Conservation (phyloP, 1,284 basidiomycete species). For the Ustilago loliicola region DNA sequence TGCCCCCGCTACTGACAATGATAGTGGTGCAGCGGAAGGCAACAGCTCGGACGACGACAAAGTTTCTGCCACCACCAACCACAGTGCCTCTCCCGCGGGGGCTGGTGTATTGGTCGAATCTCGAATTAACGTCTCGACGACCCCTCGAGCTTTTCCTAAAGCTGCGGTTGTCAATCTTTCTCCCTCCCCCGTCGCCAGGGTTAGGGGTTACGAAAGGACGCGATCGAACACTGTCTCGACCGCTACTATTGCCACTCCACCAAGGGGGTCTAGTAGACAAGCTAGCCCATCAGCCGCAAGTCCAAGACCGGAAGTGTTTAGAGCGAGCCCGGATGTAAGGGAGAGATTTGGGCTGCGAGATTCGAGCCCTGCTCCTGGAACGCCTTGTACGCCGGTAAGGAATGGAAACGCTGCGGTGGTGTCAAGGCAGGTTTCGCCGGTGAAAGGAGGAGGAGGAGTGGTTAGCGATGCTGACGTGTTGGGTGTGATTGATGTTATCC, state of each 20-base stretch:
- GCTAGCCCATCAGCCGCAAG: neutral
- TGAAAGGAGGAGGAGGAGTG: conserved; percentile 9
- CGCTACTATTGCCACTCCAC: conserved; percentile 10
- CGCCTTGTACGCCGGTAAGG: neutral
- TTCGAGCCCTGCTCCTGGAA: conserved; percentile 7
- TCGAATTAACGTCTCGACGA: conserved; percentile 37
- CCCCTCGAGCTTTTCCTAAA: conserved; percentile 34
- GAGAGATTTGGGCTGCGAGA: conserved; percentile 39
- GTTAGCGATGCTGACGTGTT: conserved; percentile 40
- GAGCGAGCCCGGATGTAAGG: conserved; percentile 32
- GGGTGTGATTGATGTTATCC: conserved; percentile 37
- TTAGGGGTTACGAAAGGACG: conserved; percentile 18
- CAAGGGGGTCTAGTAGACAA: conserved; percentile 6
- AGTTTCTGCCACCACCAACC: neutral
- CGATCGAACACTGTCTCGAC: conserved; percentile 30
- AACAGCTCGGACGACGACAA: neutral
- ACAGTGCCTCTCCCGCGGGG: neutral
- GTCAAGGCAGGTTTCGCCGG: conserved; percentile 9
- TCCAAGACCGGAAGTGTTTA: conserved; percentile 26
- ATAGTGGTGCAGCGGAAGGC: neutral
- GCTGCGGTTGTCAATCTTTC: conserved; percentile 24
- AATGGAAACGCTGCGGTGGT: neutral
- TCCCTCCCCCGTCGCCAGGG: conserved; percentile 27
- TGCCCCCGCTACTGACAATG: neutral
- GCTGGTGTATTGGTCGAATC: conserved; percentile 44